Percentiles rank a stretch among this genome's conserved stretches.
These are phyloP conservation scores for Passiflora organensis DNA, from an alignment of 345 rosid genomes.

Conservation along the genomic window DNA sequence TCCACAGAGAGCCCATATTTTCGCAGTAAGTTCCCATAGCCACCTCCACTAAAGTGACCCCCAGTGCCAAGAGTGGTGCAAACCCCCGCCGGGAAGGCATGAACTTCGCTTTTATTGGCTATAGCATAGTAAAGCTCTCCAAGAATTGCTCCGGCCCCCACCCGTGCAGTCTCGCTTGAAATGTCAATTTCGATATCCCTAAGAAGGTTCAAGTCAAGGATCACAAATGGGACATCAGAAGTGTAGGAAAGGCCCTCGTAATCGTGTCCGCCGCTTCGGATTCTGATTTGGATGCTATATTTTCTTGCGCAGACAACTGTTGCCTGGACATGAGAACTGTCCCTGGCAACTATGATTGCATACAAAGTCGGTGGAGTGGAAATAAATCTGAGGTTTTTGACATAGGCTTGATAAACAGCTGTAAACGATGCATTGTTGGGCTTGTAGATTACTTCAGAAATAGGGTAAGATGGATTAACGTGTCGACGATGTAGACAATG, in stretches of 20 bases:
- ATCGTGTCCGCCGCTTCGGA: constrained; percentile 8
- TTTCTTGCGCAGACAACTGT: constrained; percentile 5
- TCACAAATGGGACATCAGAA: background rate
- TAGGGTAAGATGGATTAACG: background rate
- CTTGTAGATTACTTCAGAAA: background rate
- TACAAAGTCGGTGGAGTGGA: background rate
- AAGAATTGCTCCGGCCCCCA: background rate
- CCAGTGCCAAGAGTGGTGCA: background rate
- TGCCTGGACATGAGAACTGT: constrained; percentile 12
- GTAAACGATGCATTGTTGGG: background rate
- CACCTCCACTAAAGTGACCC: constrained; percentile 6
- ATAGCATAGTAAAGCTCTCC: constrained; percentile 5
- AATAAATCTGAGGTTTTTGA: background rate
- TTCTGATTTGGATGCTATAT: constrained; percentile 5
- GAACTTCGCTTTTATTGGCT: background rate
- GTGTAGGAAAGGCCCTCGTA: constrained; percentile 4
- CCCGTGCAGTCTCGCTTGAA: background rate
- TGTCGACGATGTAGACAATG: background rate
- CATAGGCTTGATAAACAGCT: background rate
- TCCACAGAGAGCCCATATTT: constrained; percentile 5
- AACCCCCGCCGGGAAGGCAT: constrained; percentile 6
- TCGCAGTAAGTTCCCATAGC: background rate
- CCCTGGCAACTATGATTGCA: constrained; percentile 1
- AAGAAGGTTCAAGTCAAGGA: background rate
- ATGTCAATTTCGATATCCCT: background rate